phyloP scores from a whole-genome alignment of 495 filamentous ascomycete genomes.

The Cetradonia linearis region DNA sequence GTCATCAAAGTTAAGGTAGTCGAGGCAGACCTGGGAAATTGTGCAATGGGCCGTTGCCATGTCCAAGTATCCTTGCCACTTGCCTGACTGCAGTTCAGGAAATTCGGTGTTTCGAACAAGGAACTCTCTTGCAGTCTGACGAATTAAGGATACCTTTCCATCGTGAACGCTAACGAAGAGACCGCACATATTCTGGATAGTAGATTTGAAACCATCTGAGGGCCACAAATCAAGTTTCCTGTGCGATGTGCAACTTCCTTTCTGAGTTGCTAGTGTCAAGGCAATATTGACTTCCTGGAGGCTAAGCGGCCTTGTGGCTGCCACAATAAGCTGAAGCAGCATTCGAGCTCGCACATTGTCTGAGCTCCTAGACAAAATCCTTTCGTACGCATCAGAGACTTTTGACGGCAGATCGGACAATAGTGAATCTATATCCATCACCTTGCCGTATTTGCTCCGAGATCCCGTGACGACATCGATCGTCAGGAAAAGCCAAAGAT shows the following conservation, averaged over 20 bases:
- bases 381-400: constrained; percentile 32
- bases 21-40: constrained; percentile 10
- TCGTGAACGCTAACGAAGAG: constrained; percentile 32
- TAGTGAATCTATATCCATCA: constrained; percentile 21
- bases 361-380: constrained; percentile 26
- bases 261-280: constrained; percentile 27
- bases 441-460: constrained; percentile 19
- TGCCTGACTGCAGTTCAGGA: neutral
- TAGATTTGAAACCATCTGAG: constrained; percentile 22
- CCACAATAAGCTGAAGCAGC: constrained; percentile 34
- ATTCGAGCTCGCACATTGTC: constrained; percentile 21
- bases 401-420: constrained; percentile 26
- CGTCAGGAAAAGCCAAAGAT: constrained; percentile 39
- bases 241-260: neutral
- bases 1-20: constrained; percentile 5
- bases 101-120: too few relatives aligned
- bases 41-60: constrained; percentile 4
- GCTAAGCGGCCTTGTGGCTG: constrained; percentile 31
- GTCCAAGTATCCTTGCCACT: constrained; percentile 11
- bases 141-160: constrained; percentile 31
- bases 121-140: constrained; percentile 36
- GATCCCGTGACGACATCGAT: constrained; percentile 28
- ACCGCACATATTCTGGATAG: constrained; percentile 28
- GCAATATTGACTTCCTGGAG: constrained; percentile 34
- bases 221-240: constrained; percentile 12